Conservation (phyloP, 441 rosid genomes). For the Populus hybrid region DNA sequence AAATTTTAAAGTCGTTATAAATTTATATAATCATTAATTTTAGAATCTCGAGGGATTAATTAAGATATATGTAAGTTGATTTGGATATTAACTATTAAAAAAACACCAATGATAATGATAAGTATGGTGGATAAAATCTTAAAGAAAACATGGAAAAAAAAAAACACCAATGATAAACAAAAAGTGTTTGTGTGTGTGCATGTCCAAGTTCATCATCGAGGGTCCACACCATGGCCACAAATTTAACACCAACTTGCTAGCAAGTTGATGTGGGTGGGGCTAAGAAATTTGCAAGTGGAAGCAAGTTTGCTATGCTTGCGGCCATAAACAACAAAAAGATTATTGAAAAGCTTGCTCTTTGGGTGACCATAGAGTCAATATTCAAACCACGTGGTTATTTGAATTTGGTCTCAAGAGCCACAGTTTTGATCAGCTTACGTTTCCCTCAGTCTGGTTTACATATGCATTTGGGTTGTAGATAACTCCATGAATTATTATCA, state of each 20-base stretch:
- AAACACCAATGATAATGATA: no score
- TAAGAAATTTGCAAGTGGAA: conserved; percentile 1
- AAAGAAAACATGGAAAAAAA: no score
- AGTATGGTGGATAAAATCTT: no score
- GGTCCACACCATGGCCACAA: background rate
- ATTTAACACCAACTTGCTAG: background rate
- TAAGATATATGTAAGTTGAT: no score
- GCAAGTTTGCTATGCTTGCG: background rate
- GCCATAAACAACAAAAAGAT: background rate
- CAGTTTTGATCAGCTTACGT: background rate
- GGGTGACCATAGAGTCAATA: conserved; percentile 12
- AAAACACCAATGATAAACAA: no score
- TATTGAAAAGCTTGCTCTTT: background rate
- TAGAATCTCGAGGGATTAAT: no score
- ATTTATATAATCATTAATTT: no score
- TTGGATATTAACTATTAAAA: no score
- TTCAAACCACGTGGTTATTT: conserved; percentile 26
- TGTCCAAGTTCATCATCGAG: background rate
- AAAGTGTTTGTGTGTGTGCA: no score
- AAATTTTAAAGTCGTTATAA: no score
- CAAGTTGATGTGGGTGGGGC: background rate
- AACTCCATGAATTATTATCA: no score
- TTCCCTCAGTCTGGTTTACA: background rate
- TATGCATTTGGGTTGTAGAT: background rate
- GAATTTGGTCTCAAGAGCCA: background rate